phyloP scores from a whole-genome alignment of 768 basidiomycete genomes.

The Phallus indusiatus region DNA sequence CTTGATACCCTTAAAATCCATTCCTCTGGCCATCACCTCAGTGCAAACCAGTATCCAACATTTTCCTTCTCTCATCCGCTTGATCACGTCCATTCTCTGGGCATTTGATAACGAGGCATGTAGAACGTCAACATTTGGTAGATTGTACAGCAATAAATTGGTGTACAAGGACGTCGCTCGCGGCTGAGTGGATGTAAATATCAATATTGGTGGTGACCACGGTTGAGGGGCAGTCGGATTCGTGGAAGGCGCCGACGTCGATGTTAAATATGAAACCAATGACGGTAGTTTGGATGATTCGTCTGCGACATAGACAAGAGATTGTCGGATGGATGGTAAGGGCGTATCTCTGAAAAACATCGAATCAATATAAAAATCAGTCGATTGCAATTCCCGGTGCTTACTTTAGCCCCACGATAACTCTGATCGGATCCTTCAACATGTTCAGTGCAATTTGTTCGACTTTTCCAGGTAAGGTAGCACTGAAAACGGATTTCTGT shows the following conservation, averaged over 20 bases:
- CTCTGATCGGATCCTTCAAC: conserved; percentile 76
- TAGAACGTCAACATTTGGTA: conserved; percentile 77
- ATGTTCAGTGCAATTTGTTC: conserved; percentile 85
- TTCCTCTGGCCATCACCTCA: conserved; percentile 95
- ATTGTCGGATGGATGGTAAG: conserved; percentile 80
- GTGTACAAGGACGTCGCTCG: conserved; percentile 72
- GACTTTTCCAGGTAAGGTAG: conserved; percentile 81
- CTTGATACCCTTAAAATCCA: conserved; percentile 92
- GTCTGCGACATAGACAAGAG: conserved; percentile 83
- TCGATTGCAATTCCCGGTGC: conserved; percentile 20
- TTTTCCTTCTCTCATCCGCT: conserved; percentile 78
- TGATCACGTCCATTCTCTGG: conserved; percentile 78
- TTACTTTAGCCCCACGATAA: conserved; percentile 95
- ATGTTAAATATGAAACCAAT: conserved; percentile 66
- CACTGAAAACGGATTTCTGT: conserved; percentile 89
- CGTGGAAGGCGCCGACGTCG: conserved; percentile 18
- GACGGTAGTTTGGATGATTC: conserved; percentile 93
- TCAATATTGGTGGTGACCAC: conserved; percentile 82
- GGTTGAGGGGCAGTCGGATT: conserved; percentile 23
- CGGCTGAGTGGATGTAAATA: conserved; percentile 88
- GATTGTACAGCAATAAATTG: conserved; percentile 70
- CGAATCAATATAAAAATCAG: neutral
- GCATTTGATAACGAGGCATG: conserved; percentile 86
- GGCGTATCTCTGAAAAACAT: conserved; percentile 70
- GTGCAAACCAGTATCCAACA: conserved; percentile 96